Conservation (phyloP, 2,329 filamentous ascomycete species). For the Trichoderma afroharzianum region DNA sequence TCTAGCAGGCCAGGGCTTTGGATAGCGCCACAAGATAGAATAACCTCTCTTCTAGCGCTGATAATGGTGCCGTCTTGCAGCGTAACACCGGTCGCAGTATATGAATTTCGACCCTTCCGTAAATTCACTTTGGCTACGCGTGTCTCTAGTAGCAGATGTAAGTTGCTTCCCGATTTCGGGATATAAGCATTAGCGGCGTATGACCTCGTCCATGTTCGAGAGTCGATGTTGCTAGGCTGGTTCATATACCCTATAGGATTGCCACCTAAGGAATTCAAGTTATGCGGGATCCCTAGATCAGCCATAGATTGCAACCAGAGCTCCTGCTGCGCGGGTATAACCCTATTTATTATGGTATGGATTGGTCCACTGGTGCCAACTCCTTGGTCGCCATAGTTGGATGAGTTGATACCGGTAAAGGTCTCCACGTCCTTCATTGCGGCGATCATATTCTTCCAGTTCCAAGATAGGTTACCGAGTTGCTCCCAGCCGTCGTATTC, state of each 20-base stretch:
- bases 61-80: constrained; percentile 17
- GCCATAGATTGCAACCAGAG: constrained; percentile 16
- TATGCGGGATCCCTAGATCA: background rate
- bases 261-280: background rate
- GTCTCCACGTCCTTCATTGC: background rate
- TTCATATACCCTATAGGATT: constrained; percentile 10
- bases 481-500: constrained; percentile 27
- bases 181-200: background rate
- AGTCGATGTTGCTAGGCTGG: background rate
- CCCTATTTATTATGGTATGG: background rate
- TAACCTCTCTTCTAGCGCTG: constrained; percentile 36
- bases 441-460: constrained; percentile 23
- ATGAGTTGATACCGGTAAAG: background rate
- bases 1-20: constrained; percentile 43
- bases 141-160: background rate
- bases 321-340: background rate
- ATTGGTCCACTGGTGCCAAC: constrained; percentile 4
- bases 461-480: constrained; percentile 29
- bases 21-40: constrained; percentile 41
- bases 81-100: background rate
- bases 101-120: background rate
- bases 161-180: background rate
- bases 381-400: background rate
- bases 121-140: constrained; percentile 2
- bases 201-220: background rate